These are phyloP conservation scores for Rubia yunnanensis DNA, from an alignment of 257 asterid species.

Conservation along the genomic window DNA sequence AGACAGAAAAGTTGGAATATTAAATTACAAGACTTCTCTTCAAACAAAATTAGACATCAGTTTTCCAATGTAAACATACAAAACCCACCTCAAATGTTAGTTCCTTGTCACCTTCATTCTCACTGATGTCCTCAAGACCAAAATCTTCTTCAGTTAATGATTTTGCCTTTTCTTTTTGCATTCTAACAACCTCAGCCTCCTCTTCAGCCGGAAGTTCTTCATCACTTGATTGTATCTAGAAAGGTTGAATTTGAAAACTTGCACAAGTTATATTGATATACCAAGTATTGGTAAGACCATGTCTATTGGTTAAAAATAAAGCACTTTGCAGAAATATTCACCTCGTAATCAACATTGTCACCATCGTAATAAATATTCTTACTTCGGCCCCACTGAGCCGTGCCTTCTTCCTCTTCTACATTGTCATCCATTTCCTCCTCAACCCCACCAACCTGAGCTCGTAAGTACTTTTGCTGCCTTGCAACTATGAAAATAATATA, in stretches of 20 bases:
- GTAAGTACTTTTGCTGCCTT: constrained; percentile 56
- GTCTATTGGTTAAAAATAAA: neutral
- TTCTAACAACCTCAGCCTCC: constrained; percentile 61
- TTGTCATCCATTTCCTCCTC: constrained; percentile 66
- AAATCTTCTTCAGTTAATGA: constrained; percentile 51
- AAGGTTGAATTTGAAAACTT: constrained; percentile 1
- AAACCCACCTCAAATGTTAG: constrained; percentile 60
- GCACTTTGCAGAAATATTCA: constrained; percentile 1
- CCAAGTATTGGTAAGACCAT: neutral
- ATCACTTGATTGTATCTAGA: constrained; percentile 57
- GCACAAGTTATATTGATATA: neutral
- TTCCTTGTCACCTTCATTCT: constrained; percentile 46
- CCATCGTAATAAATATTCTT: constrained; percentile 29
- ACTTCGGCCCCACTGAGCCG: constrained; percentile 46
- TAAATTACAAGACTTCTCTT: neutral
- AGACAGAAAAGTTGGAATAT: constrained; percentile 6
- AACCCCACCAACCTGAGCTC: constrained; percentile 54
- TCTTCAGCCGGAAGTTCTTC: constrained; percentile 68
- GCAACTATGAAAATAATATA: constrained; percentile 35
- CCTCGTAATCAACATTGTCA: constrained; percentile 48
- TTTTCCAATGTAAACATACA: neutral
- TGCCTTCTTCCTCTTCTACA: constrained; percentile 46
- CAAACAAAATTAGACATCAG: neutral
- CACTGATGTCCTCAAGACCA: constrained; percentile 57
- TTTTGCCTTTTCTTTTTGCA: constrained; percentile 49